phyloP scores from a whole-genome alignment of 768 basidiomycete genomes.

The Agaricus bisporus region DNA sequence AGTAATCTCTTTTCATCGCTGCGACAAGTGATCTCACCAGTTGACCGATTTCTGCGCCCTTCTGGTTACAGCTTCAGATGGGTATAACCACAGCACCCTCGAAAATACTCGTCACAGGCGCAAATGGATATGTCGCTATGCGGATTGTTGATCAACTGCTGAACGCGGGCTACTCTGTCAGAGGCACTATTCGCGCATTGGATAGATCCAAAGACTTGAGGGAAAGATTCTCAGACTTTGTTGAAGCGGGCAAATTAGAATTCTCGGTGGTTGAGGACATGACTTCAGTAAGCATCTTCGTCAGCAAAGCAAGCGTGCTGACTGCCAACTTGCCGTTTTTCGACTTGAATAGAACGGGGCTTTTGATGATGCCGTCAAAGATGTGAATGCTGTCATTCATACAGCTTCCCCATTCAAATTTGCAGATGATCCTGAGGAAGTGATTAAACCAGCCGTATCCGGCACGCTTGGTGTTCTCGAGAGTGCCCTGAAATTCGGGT shows the following conservation, averaged over 20 bases:
- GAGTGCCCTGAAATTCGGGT: background rate
- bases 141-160: constrained; percentile 10
- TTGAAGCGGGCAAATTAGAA: constrained; percentile 4
- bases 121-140: constrained; percentile 10
- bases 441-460: constrained; percentile 7
- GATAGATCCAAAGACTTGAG: constrained; percentile 3
- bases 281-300: background rate
- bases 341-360: constrained; percentile 1
- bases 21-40: too few relatives aligned
- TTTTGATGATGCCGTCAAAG: constrained; percentile 8
- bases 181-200: constrained; percentile 8
- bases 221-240: constrained; percentile 1
- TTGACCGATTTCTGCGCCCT: too few relatives aligned
- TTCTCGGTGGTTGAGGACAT: constrained; percentile 2
- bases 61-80: too few relatives aligned
- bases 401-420: constrained; percentile 8
- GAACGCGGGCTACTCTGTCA: constrained; percentile 9
- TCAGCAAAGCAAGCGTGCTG: background rate
- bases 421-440: background rate
- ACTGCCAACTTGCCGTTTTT: background rate
- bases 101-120: constrained; percentile 9
- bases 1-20: too few relatives aligned
- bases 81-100: too few relatives aligned
- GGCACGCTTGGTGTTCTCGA: constrained; percentile 8
- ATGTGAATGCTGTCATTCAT: constrained; percentile 11